Evolutionary conservation across 805 yeast genomes (phyloP).

Genomic region (Maudiozyma bulderi): DNA sequence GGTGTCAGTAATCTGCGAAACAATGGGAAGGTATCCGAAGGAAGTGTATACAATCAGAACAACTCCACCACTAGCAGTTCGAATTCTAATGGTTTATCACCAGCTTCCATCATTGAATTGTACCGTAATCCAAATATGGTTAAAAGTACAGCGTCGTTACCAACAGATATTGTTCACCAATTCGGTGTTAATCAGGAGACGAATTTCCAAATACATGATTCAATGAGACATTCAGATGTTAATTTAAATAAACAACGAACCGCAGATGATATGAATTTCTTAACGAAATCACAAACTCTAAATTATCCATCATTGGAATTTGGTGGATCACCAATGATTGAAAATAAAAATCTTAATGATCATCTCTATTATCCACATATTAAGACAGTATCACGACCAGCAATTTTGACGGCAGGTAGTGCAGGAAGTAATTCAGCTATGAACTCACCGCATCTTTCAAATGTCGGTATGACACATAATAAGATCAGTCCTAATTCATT

Average conservation of each 20-base stretch:
- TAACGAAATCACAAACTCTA: constrained; percentile 14
- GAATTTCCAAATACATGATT: background rate
- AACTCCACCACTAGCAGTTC: background rate
- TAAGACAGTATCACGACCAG: background rate
- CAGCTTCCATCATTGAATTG: background rate
- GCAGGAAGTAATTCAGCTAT: background rate
- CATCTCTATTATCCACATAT: background rate
- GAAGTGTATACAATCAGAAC: background rate
- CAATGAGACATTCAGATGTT: background rate
- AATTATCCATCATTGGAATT: constrained; percentile 14
- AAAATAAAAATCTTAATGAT: background rate
- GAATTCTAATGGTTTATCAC: background rate
- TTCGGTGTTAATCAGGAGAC: background rate
- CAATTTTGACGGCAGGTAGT: background rate
- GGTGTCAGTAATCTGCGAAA: constrained; percentile 6
- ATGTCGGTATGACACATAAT: background rate
- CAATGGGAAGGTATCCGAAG: background rate
- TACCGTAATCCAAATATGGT: background rate
- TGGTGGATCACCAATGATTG: constrained; percentile 6
- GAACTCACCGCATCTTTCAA: background rate
- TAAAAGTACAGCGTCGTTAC: background rate
- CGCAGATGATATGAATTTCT: constrained; percentile 10
- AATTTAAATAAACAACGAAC: background rate
- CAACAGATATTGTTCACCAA: background rate
- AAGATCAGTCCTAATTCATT: background rate